Conservation (phyloP, 208 protist species). For the Borovskyia barvae region DNA sequence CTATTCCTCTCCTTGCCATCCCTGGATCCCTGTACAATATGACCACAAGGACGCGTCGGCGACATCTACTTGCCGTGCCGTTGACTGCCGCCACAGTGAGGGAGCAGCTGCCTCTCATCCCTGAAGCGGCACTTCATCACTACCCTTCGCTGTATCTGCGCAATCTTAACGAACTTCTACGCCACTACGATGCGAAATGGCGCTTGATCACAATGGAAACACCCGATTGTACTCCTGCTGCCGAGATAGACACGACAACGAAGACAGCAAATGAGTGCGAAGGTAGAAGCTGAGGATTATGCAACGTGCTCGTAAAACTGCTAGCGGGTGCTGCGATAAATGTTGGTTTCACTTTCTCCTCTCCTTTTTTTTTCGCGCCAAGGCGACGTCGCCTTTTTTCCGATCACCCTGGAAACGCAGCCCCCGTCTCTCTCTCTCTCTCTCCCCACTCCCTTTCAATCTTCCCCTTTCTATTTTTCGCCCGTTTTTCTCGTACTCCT, state of each 20-base stretch:
- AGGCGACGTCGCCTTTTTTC: neutral
- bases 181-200: slow-evolving; percentile 21
- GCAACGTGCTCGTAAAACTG: too few relatives aligned
- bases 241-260: neutral
- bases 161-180: slow-evolving; percentile 34
- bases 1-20: slow-evolving; percentile 18
- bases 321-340: neutral
- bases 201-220: neutral
- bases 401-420: neutral
- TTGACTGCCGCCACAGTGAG: slow-evolving; percentile 11
- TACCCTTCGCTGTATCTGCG: slow-evolving; percentile 60
- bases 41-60: slow-evolving; percentile 11
- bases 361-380: neutral
- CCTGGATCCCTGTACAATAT: slow-evolving; percentile 31
- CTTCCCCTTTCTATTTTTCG: neutral
- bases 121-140: slow-evolving; percentile 40
- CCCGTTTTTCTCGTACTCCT: neutral
- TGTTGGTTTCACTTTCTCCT: neutral
- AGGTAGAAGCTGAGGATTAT: too few relatives aligned
- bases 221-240: neutral
- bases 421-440: neutral
- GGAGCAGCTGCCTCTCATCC: slow-evolving; percentile 17
- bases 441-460: neutral
- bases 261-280: too few relatives aligned
- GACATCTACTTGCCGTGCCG: slow-evolving; percentile 17